These are phyloP conservation scores for Penicillium ucsense DNA, from an alignment of 495 filamentous ascomycete species.

Conservation along the genomic window DNA sequence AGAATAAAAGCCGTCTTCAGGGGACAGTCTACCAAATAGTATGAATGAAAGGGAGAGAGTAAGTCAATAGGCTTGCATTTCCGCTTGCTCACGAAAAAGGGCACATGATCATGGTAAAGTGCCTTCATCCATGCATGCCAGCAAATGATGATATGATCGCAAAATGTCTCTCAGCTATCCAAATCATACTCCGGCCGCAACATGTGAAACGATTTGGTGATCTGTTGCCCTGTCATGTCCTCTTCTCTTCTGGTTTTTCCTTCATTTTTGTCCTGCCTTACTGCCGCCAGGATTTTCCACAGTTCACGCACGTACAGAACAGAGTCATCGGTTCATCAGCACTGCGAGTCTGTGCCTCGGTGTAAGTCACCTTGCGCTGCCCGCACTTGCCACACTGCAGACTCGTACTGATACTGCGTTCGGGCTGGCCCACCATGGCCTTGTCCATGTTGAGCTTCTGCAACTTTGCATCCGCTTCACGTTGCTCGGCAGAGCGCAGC, in stretches of 20 bases:
- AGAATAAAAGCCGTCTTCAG: too few species aligned
- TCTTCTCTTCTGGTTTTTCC: neutral
- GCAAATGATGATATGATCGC: too few species aligned
- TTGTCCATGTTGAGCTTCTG: constrained; percentile 90
- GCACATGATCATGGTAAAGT: too few species aligned
- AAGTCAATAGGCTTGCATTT: too few species aligned
- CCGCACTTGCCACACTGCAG: constrained; percentile 84
- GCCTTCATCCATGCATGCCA: too few species aligned
- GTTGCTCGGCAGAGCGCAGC: constrained; percentile 64
- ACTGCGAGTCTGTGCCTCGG: constrained; percentile 87
- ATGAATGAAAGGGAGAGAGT: too few species aligned
- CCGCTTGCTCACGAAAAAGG: too few species aligned
- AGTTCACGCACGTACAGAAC: constrained; percentile 41
- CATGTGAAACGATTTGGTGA: too few species aligned
- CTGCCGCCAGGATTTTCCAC: constrained; percentile 43
- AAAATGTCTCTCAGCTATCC: too few species aligned
- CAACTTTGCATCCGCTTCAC: constrained; percentile 55
- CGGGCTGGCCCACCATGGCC: constrained; percentile 46
- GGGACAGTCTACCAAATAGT: too few species aligned
- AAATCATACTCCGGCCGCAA: too few species aligned
- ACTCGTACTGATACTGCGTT: constrained; percentile 72
- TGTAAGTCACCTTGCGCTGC: constrained; percentile 89
- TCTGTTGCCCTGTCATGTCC: too few species aligned
- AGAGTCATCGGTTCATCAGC: constrained; percentile 61
- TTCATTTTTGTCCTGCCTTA: constrained; percentile 6